phyloP scores from a whole-genome alignment of 2,329 filamentous ascomycete genomes.

The Fusarium caatingaense region DNA sequence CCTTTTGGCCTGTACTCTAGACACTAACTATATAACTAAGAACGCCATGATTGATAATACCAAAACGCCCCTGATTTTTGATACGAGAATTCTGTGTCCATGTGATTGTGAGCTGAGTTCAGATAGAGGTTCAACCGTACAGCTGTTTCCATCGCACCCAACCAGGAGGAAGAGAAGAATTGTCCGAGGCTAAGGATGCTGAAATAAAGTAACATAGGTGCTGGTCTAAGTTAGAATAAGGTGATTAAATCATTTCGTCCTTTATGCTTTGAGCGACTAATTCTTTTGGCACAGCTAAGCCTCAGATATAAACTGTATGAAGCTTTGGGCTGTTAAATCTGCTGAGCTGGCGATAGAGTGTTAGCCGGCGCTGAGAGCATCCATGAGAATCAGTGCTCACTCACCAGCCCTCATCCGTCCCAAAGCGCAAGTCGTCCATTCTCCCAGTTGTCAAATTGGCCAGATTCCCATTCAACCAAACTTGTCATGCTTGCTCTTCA shows the following conservation, averaged over 20 bases:
- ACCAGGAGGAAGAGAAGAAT: neutral
- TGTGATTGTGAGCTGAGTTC: neutral
- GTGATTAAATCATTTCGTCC: neutral
- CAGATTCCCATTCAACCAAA: conserved; percentile 55
- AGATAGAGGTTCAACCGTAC: neutral
- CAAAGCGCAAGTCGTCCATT: neutral
- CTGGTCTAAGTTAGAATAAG: too few relatives aligned
- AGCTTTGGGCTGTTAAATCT: neutral
- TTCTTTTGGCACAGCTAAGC: neutral
- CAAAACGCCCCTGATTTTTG: neutral
- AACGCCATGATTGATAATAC: conserved; percentile 28
- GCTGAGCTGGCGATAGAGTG: too few relatives aligned
- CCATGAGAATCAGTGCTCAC: neutral
- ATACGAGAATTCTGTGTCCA: neutral
- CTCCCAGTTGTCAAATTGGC: too few relatives aligned
- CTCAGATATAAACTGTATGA: neutral
- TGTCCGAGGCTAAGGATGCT: neutral
- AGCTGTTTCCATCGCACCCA: neutral
- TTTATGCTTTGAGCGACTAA: neutral
- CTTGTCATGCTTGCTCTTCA: conserved; percentile 94
- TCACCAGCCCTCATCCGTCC: neutral
- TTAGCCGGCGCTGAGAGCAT: neutral
- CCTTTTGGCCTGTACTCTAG: conserved; percentile 43
- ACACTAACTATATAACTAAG: conserved; percentile 37
- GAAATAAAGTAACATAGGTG: neutral